These are phyloP conservation scores for Clathrus columnatus DNA, from an alignment of 768 basidiomycete genomes.

Conservation along the genomic window DNA sequence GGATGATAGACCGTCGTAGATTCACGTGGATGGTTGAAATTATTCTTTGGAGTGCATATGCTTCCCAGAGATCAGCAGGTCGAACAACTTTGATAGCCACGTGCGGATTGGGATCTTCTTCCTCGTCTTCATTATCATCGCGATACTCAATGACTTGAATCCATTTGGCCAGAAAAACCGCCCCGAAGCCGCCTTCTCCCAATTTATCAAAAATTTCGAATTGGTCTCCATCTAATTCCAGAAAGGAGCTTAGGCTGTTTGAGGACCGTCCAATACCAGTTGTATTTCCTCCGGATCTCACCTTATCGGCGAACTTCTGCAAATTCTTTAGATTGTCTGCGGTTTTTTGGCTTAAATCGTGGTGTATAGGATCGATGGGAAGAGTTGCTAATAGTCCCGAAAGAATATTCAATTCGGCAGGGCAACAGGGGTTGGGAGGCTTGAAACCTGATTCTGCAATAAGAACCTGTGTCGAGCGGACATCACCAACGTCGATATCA, in stretches of 20 bases:
- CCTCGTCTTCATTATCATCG: constrained; percentile 36
- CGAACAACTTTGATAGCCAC: constrained; percentile 89
- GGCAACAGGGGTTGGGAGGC: constrained; percentile 83
- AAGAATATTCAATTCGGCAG: constrained; percentile 62
- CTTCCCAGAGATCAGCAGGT: constrained; percentile 90
- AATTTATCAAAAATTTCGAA: constrained; percentile 79
- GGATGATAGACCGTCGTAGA: constrained; percentile 60
- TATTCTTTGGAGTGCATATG: constrained; percentile 70
- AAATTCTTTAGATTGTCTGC: constrained; percentile 56
- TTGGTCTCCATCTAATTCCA: constrained; percentile 53
- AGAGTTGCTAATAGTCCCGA: constrained; percentile 55
- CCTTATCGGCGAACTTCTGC: constrained; percentile 58
- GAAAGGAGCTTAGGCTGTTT: constrained; percentile 21
- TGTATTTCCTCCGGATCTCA: constrained; percentile 9
- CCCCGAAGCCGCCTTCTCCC: constrained; percentile 94
- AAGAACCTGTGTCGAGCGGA: constrained; percentile 59
- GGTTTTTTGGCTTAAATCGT: constrained; percentile 47
- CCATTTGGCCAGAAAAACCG: constrained; percentile 77
- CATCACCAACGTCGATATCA: neutral
- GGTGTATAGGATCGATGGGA: constrained; percentile 50
- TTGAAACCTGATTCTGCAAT: constrained; percentile 54
- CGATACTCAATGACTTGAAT: constrained; percentile 30
- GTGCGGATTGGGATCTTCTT: constrained; percentile 46
- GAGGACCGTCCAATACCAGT: constrained; percentile 24
- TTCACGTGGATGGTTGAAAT: constrained; percentile 55